A percentile compares a stretch with the other conserved stretches of the same genome.
phyloP scores from a whole-genome alignment of 129 eudicot genomes.

The Arctium lappa region DNA sequence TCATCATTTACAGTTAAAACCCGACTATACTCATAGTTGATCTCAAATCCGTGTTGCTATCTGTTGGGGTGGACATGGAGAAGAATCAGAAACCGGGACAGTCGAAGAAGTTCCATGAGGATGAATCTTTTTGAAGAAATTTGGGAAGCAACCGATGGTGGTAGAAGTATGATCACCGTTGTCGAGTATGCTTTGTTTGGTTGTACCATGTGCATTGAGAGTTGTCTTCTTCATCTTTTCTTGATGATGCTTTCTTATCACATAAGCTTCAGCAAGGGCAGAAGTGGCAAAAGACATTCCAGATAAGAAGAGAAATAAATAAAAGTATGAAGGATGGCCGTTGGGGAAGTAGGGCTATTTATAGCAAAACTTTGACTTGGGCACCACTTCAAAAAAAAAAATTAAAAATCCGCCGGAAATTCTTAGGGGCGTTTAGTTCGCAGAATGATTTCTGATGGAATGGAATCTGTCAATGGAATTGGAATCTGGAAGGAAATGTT shows the following conservation, averaged over 20 bases:
- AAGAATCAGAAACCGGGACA: neutral
- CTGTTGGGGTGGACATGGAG: neutral
- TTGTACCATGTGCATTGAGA: neutral
- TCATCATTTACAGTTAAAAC: too few relatives aligned
- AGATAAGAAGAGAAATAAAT: neutral
- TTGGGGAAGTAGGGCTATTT: neutral
- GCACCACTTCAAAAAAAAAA: too few relatives aligned
- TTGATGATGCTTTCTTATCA: conserved; percentile 31
- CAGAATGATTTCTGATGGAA: too few relatives aligned
- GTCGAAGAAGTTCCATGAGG: neutral
- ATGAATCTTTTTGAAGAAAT: conserved; percentile 27
- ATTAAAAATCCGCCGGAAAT: too few relatives aligned
- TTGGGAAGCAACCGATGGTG: conserved; percentile 1
- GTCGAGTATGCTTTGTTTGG: neutral
- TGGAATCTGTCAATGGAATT: too few relatives aligned
- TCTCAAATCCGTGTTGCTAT: too few relatives aligned
- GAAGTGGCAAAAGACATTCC: conserved; percentile 23
- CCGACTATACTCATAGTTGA: too few relatives aligned
- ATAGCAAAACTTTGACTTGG: conserved; percentile 10
- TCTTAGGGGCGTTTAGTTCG: too few relatives aligned
- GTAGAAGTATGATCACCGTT: neutral
- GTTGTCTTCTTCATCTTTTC: conserved; percentile 28
- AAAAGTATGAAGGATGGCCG: neutral
- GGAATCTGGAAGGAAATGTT: too few relatives aligned
- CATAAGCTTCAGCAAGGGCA: conserved; percentile 41